Evolutionary conservation across 2,329 filamentous ascomycete genomes (phyloP).

Genomic region (Leptoxyphium fumago): DNA sequence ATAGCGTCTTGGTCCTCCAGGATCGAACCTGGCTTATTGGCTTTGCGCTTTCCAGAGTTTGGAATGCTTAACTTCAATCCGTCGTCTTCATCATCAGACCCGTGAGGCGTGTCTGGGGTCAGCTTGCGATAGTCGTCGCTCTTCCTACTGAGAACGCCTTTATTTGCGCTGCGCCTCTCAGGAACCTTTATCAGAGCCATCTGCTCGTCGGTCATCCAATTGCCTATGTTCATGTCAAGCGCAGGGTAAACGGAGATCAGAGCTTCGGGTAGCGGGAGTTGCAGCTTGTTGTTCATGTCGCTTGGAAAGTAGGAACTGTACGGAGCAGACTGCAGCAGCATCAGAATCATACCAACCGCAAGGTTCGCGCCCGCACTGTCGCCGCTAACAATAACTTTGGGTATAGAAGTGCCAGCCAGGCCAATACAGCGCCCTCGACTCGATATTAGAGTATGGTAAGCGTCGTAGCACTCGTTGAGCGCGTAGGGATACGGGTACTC

Average conservation of each 20-base stretch:
- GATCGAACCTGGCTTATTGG: constrained; percentile 1
- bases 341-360: constrained; percentile 66
- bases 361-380: constrained; percentile 76
- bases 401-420: constrained; percentile 48
- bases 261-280: constrained; percentile 60
- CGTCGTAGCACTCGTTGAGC: constrained; percentile 76
- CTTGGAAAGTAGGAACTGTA: constrained; percentile 14
- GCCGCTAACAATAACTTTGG: constrained; percentile 58
- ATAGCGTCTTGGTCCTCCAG: constrained; percentile 1
- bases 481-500: constrained; percentile 77
- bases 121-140: constrained; percentile 76
- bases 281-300: constrained; percentile 28
- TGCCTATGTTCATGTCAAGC: constrained; percentile 92
- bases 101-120: constrained; percentile 65
- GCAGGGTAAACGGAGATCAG: constrained; percentile 78
- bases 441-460: constrained; percentile 59
- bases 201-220: constrained; percentile 98
- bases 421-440: constrained; percentile 64
- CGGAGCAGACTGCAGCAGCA: constrained; percentile 68
- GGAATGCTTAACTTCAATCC: neutral
- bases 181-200: constrained; percentile 87
- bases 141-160: constrained; percentile 67
- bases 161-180: constrained; percentile 61
- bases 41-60: neutral
- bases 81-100: constrained; percentile 58